Base-by-base conservation (phyloP, 2,329 filamentous ascomycete species). In the Canariomyces notabilis region DNA sequence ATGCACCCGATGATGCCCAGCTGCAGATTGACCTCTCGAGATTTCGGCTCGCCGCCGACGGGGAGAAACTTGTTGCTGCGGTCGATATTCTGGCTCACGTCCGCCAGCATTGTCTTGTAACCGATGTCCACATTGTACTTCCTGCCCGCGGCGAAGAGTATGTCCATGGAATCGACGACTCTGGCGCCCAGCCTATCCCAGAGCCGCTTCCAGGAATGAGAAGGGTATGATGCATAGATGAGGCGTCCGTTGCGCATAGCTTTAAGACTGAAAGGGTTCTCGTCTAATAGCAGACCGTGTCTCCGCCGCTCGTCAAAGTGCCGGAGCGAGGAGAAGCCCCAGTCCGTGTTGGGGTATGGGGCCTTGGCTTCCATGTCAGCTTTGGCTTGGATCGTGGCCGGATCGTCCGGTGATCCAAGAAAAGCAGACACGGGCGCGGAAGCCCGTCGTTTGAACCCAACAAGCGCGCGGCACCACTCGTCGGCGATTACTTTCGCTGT, bases 21-120 rank as follows among this genome's bases (percentile, higher is more conserved):
- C 8, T 55, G 52, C 26, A 29, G 7, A 12, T 29, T 4, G 4
- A 12, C 4, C 26, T 8, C 14, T 4, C 26, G 9, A 18, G 26
- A 37, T n/a, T 20, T 22, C 6, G 40, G 12, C 0, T 66, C 63
- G 0, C 61, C 62, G 2, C 51, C 63, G 18, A 14, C 22, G 15
- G 1, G 63, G 64, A 9, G 74, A 72, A 42, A 8, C 5, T 36
- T 15, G 6, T 34, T 22, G 16, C 26, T 47, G 12, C 84, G 71
- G 57, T 88, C 82, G 7, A 88, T 72, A 42, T 89, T 89, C 57
- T 90, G 87, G 5, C 82, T 86, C 0, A 87, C 65, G 49, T 91
- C 83, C 53, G 80, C 73, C 29, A 78, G 62, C 11, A 66, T 60
- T 11, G 64, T 58, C 60, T 77, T 72, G 58, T 59, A 67, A 4